Evolutionary conservation across 1,284 basidiomycete species (phyloP).

Genomic region (Ganoderma leucocontextum): DNA sequence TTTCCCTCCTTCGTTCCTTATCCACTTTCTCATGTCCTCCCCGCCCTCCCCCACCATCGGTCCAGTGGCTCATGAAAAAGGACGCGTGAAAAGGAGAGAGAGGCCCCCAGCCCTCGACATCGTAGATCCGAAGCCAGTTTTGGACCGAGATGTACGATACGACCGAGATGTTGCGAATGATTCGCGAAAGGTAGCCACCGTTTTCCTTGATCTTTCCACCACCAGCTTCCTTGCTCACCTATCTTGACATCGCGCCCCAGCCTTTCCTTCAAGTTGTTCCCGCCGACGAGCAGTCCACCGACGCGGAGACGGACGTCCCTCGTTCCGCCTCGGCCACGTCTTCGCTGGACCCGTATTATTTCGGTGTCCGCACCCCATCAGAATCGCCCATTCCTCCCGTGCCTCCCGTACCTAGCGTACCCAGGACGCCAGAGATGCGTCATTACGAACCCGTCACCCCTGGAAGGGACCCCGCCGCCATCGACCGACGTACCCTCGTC

Average conservation of each 20-base stretch:
- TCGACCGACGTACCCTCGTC: constrained; percentile 89
- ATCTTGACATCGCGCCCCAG: constrained; percentile 34
- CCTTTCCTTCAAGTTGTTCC: constrained; percentile 50
- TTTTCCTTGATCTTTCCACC: constrained; percentile 12
- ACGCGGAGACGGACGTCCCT: constrained; percentile 44
- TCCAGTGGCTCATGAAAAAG: constrained; percentile 42
- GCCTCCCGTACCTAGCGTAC: constrained; percentile 43
- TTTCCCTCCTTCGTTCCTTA: constrained; percentile 45
- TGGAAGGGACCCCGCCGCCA: constrained; percentile 79
- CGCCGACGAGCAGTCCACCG: constrained; percentile 42
- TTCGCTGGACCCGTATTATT: constrained; percentile 86
- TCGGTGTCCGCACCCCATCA: constrained; percentile 69
- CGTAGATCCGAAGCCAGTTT: constrained; percentile 34
- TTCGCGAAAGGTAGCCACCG: constrained; percentile 37
- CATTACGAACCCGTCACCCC: constrained; percentile 70
- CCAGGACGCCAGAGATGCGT: constrained; percentile 52
- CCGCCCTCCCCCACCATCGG: constrained; percentile 42
- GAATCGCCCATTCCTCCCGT: constrained; percentile 67
- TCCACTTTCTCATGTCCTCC: constrained; percentile 46
- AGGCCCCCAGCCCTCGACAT: constrained; percentile 48
- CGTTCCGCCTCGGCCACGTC: constrained; percentile 75
- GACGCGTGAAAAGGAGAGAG: constrained; percentile 45
- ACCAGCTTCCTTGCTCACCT: constrained; percentile 2
- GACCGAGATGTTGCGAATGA: constrained; percentile 39
- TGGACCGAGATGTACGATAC: constrained; percentile 39